Conservation (phyloP, 352 stramenopile species). For the Thraustotheca clavata region DNA sequence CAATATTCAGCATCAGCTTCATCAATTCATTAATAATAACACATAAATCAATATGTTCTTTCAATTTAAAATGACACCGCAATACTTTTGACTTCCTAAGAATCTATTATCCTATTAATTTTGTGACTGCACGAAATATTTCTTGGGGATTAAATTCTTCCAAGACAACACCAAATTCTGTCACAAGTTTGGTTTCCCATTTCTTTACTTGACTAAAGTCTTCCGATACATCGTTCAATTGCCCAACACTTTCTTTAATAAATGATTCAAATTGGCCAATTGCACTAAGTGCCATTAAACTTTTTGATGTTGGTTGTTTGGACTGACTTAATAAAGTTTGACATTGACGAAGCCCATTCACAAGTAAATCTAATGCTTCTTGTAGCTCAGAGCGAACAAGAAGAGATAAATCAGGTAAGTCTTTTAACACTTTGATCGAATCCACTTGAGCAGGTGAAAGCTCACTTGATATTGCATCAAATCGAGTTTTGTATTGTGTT, state of each 20-base stretch:
- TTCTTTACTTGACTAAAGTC: slow-evolving; percentile 6
- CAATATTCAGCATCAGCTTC: not conserved
- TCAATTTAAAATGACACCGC: slow-evolving; percentile 7
- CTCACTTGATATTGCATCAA: not conserved
- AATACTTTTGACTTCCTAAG: too few relatives aligned
- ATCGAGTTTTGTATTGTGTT: not conserved
- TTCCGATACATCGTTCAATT: slow-evolving; percentile 15
- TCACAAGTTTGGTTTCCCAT: slow-evolving; percentile 20
- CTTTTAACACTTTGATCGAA: not conserved
- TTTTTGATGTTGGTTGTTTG: not conserved
- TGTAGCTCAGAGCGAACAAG: slow-evolving; percentile 11
- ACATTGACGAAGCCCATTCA: slow-evolving; percentile 10
- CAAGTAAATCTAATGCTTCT: slow-evolving; percentile 12
- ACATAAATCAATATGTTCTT: too few relatives aligned
- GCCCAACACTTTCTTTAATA: slow-evolving; percentile 11
- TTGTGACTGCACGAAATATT: not conserved
- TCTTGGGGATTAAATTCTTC: slow-evolving; percentile 20
- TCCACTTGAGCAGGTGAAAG: not conserved
- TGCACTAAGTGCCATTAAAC: not conserved
- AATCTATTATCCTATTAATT: not conserved
- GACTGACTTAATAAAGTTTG: not conserved
- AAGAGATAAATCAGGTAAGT: not conserved
- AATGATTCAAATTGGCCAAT: slow-evolving; percentile 5
- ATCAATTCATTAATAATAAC: slow-evolving; percentile 7
- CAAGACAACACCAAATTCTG: slow-evolving; percentile 19